Base-by-base conservation (phyloP, 345 rosid genomes). In the Cardamine chenopodiifolia region DNA sequence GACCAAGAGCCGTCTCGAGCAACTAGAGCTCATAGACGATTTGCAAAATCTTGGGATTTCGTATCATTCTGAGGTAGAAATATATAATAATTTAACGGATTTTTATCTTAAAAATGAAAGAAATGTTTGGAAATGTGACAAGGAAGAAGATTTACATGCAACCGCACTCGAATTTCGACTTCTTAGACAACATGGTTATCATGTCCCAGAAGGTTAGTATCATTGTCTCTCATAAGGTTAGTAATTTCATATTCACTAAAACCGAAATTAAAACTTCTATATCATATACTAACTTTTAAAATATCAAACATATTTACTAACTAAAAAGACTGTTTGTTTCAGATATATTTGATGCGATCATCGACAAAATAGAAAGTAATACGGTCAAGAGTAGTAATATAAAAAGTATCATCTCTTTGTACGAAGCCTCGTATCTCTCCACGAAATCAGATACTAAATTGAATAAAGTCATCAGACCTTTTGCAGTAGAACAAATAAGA, bases 41-140 rank as follows among this genome's bases (percentile, higher is more conserved):
- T 8, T 70, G 2, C 66, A 60, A 58, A 44, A 57, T 8, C 75
- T 71, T 32, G 89, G 89, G 1, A 31, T 85, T n/a, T 54, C 75
- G 0, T 81, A 85, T 68, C 87, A 79, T 79, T 87, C 85, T 34
- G 80, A 80, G 48, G 4, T 15, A 0, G 86, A 86, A 74, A 69
- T 48, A 7, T 9, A 23, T 15, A 34, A 31, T 0, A 47, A 23
- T 68, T 42, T 82, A 71, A 8, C 52, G 17, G 5, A 28, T 34
- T 14, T 58, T 78, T 1, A 50, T 58, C 19, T 9, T 50, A 4
- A n/a, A 15, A 59, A 20, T 15, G 52, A 19, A 25, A 13, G 4
- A 28, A 20, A 22, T 44, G 13, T 18, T 1, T 37, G 1, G 9
- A 22, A 56, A 17, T 8, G 49, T 63, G 31, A 68, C 49, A 68